These are phyloP conservation scores for Tribonema minus DNA, from an alignment of 108 stramenopile genomes.

Conservation along the genomic window DNA sequence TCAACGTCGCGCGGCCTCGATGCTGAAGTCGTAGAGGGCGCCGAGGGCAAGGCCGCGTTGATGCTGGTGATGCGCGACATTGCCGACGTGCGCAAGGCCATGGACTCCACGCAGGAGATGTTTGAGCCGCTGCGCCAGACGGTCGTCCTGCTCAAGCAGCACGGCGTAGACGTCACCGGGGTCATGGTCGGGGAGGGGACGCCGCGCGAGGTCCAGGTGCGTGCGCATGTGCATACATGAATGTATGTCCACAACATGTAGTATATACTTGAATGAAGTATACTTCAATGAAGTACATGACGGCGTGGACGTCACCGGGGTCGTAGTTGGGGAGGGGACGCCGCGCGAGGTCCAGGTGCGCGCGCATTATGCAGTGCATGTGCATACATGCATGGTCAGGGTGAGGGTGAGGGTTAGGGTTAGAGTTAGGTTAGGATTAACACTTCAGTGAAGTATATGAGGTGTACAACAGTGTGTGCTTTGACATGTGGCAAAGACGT, in stretches of 20 bases:
- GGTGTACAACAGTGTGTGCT: too few species aligned
- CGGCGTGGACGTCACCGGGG: conserved; percentile 68
- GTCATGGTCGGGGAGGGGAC: conserved; percentile 45
- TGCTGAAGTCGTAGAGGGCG: conserved; percentile 54
- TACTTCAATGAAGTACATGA: too few species aligned
- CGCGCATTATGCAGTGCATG: too few species aligned
- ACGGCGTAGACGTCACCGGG: conserved; percentile 69
- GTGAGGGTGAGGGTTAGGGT: too few species aligned
- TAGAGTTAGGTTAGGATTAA: too few species aligned
- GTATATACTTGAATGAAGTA: too few species aligned
- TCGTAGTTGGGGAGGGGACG: conserved; percentile 42
- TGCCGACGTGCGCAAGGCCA: conserved; percentile 70
- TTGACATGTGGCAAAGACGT: too few species aligned
- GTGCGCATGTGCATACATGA: too few species aligned
- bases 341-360: conserved; percentile 30
- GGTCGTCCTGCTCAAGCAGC: conserved; percentile 65
- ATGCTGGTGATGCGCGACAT: conserved; percentile 76
- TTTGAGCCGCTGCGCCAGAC: conserved; percentile 72
- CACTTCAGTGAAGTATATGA: too few species aligned
- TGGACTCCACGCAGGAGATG: conserved; percentile 64
- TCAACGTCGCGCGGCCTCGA: conserved; percentile 65
- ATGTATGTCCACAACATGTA: too few species aligned
- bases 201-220: conserved; percentile 27
- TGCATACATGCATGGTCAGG: too few species aligned
- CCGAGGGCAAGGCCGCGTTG: conserved; percentile 60